These are phyloP conservation scores for Cladorrhinum sp. DNA, from an alignment of 2,329 filamentous ascomycete species.

Conservation along the genomic window DNA sequence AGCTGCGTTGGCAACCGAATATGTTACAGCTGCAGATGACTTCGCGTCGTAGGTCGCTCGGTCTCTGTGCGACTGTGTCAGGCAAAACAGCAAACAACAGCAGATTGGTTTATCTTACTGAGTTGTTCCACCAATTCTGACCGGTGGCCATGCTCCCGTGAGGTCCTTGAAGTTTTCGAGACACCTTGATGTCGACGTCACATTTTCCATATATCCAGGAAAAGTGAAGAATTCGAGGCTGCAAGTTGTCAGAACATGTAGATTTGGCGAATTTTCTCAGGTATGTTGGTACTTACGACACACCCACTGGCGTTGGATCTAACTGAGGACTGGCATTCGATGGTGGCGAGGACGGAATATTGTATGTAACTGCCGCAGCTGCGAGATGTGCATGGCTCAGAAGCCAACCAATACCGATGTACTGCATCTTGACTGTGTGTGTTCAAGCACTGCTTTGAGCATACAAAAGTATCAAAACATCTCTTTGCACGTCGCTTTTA, in stretches of 20 bases:
- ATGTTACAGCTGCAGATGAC: conserved; percentile 46
- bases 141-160: conserved; percentile 50
- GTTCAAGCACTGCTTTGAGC: background rate
- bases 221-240: conserved; percentile 54
- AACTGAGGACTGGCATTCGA: conserved; percentile 6
- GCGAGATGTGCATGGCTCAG: background rate
- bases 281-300: background rate
- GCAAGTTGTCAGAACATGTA: background rate
- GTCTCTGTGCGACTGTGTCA: conserved; percentile 32
- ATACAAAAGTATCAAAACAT: background rate
- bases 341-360: conserved; percentile 4
- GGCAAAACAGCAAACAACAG: background rate
- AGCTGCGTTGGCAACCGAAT: conserved; percentile 44
- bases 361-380: conserved; percentile 1
- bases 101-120: conserved; percentile 31
- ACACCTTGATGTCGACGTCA: conserved; percentile 49
- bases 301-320: conserved; percentile 2
- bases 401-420: background rate
- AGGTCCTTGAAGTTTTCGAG: conserved; percentile 49
- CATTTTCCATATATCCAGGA: conserved; percentile 52
- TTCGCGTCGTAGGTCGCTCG: conserved; percentile 49
- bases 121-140: conserved; percentile 58
- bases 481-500: background rate
- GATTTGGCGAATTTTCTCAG: background rate
- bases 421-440: background rate